These are phyloP conservation scores for Tulasnella sp. DNA, from an alignment of 768 basidiomycete species.

Conservation along the genomic window DNA sequence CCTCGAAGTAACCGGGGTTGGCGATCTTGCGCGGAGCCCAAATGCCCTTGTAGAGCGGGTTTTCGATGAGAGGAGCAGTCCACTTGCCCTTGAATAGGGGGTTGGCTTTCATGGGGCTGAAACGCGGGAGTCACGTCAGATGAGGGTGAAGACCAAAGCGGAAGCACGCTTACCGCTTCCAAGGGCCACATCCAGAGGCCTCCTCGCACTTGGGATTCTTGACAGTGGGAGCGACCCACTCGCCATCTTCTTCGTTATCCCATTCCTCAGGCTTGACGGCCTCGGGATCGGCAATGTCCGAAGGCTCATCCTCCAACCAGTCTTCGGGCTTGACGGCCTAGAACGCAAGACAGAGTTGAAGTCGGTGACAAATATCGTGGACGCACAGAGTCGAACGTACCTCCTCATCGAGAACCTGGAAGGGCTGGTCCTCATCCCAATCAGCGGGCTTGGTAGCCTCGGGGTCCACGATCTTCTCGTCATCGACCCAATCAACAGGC, in stretches of 20 bases:
- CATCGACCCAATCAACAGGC: conserved; percentile 88
- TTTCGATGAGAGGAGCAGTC: conserved; percentile 88
- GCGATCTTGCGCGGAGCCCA: conserved; percentile 87
- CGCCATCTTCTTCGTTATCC: conserved; percentile 99
- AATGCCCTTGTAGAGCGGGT: conserved; percentile 92
- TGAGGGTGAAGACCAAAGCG: background rate
- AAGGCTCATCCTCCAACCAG: conserved; percentile 87
- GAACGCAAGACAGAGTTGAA: background rate
- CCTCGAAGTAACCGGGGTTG: conserved; percentile 89
- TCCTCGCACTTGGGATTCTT: conserved; percentile 83
- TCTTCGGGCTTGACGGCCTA: conserved; percentile 66
- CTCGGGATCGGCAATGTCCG: conserved; percentile 80
- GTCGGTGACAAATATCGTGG: background rate
- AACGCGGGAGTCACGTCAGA: background rate
- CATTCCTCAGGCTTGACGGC: conserved; percentile 97
- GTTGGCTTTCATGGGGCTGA: conserved; percentile 76
- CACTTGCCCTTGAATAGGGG: conserved; percentile 97
- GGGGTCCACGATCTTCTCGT: conserved; percentile 72
- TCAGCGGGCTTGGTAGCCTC: conserved; percentile 86
- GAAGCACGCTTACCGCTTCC: conserved; percentile 51
- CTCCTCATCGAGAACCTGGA: conserved; percentile 78
- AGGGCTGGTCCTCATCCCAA: conserved; percentile 97
- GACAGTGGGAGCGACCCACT: conserved; percentile 88
- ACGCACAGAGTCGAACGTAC: conserved; percentile 31
- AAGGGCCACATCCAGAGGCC: conserved; percentile 89